Evolutionary conservation across 2,329 filamentous ascomycete species (phyloP), one percentile per base, ranked within the genome.

Genomic region (Annulohypoxylon truncatum): DNA sequence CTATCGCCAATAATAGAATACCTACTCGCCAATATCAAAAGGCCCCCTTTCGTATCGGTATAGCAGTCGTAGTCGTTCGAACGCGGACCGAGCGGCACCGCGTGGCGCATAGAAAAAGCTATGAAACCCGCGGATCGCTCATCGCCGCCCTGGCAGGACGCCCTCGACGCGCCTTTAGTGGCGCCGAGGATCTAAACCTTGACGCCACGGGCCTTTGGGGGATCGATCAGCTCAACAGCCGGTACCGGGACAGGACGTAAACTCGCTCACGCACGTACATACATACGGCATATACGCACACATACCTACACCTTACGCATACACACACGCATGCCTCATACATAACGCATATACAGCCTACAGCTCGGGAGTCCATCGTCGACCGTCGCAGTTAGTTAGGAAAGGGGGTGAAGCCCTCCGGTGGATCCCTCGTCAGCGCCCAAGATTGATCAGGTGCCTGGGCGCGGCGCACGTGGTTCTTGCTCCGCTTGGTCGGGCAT

Each of bases 401-500:
- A 35, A 66, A 64, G 47, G 48, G 31, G 29, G 47, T 22, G 22
- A 51, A 33, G 22, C 18, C 13, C 24, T 38, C 44, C 24, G 26
- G 58, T 62, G 62, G 56, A 57, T 62, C 54, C 26, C 3, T 52
- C 58, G 29, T 59, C 58, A 46, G 47, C 62, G 62, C 57, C 62
- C 46, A 65, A 61, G 62, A 20, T 44, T 61, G 57, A 56, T 65
- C 61, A 65, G 62, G 62, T 65, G 62, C 62, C 62, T 61, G 57
- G 29, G 46, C 44, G 44, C 42, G 51, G 54, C 35, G 61, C 61
- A 64, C 61, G 61, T 64, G 61, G 29, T 59, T 54, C 15, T 28
- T 28, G n/a, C 2, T 48, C 13, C 29, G 13, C 22, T 48, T 48
- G 51, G 57, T 65, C 56, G 62, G 62, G 62, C 62, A 65, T 65